phyloP scores from a whole-genome alignment of 371 early-diverging fungal genomes.

The Rozella allomycis region DNA sequence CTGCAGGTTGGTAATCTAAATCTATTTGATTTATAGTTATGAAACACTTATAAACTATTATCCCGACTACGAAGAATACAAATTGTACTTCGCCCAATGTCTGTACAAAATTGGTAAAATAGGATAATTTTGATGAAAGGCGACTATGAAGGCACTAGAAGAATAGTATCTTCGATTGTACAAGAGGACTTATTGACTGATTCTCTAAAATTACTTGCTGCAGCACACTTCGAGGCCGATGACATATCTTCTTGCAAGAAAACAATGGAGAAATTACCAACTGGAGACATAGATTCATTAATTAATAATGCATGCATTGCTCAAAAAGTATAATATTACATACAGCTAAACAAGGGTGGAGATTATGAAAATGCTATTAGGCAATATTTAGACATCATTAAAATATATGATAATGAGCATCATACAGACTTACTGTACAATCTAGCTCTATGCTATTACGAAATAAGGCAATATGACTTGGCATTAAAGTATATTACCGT shows the following conservation, averaged over 20 bases:
- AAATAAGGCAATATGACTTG: constrained; percentile 17
- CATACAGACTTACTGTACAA: constrained; percentile 21
- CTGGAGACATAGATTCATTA: constrained; percentile 20
- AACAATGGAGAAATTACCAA: constrained; percentile 14
- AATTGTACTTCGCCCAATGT: constrained; percentile 23
- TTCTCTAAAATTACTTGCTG: constrained; percentile 24
- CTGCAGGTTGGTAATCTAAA: constrained; percentile 13
- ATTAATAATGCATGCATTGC: constrained; percentile 23
- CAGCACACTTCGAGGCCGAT: constrained; percentile 24
- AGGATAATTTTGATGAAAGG: constrained; percentile 6
- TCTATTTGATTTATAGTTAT: constrained; percentile 11
- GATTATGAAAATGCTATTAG: constrained; percentile 19
- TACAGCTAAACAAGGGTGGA: constrained; percentile 11
- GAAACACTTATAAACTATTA: constrained; percentile 17
- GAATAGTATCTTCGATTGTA: not conserved
- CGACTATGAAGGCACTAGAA: not conserved
- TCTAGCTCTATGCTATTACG: constrained; percentile 25
- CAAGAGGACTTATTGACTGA: not conserved
- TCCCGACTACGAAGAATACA: constrained; percentile 21
- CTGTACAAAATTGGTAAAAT: constrained; percentile 21
- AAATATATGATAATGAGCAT: constrained; percentile 20
- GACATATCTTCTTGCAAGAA: constrained; percentile 18
- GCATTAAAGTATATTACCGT: constrained; percentile 26
- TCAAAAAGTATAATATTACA: constrained; percentile 12
- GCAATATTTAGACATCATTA: constrained; percentile 16